Percentiles rank a stretch among this genome's conserved stretches.
Conservation (phyloP, 352 stramenopile species). For the Pythium myriotylum region DNA sequence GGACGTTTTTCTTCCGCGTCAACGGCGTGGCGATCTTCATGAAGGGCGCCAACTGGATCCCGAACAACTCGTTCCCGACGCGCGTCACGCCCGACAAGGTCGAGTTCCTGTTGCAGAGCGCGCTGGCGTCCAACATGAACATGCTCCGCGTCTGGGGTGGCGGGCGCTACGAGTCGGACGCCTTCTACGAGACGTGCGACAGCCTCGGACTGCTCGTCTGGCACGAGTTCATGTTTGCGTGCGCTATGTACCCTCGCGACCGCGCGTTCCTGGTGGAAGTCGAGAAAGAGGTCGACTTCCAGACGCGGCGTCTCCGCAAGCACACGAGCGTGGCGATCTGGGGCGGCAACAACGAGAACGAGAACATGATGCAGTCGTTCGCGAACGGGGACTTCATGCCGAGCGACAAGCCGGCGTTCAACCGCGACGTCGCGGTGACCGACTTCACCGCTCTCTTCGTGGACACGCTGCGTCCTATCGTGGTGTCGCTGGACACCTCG, state of each 20-base stretch:
- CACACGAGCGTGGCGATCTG: conserved; percentile 88
- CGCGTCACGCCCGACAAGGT: conserved; percentile 40
- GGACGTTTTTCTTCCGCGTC: conserved; percentile 79
- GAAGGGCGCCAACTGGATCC: conserved; percentile 85
- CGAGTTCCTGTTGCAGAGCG: conserved; percentile 57
- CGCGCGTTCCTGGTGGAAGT: conserved; percentile 59
- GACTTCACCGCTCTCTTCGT: conserved; percentile 87
- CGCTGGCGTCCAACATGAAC: conserved; percentile 77
- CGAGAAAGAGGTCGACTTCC: conserved; percentile 55
- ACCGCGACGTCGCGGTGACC: conserved; percentile 72
- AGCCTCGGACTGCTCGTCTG: conserved; percentile 85
- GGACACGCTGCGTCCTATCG: conserved; percentile 63
- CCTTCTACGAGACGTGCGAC: conserved; percentile 85
- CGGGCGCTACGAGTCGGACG: conserved; percentile 82
- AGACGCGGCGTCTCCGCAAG: conserved; percentile 68
- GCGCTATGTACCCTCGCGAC: conserved; percentile 82
- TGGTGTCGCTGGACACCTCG: conserved; percentile 46
- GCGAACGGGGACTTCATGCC: conserved; percentile 58
- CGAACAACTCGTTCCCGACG: conserved; percentile 75
- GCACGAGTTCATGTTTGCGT: conserved; percentile 93
- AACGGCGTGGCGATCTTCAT: conserved; percentile 69
- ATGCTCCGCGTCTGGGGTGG: conserved; percentile 90
- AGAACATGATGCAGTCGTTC: conserved; percentile 88
- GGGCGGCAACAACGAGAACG: conserved; percentile 92
- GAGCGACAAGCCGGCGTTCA: conserved; percentile 43